Percentiles rank a stretch among this genome's conserved stretches.
Evolutionary conservation across 345 rosid species (phyloP).

Genomic region (Raphanus sativus): DNA sequence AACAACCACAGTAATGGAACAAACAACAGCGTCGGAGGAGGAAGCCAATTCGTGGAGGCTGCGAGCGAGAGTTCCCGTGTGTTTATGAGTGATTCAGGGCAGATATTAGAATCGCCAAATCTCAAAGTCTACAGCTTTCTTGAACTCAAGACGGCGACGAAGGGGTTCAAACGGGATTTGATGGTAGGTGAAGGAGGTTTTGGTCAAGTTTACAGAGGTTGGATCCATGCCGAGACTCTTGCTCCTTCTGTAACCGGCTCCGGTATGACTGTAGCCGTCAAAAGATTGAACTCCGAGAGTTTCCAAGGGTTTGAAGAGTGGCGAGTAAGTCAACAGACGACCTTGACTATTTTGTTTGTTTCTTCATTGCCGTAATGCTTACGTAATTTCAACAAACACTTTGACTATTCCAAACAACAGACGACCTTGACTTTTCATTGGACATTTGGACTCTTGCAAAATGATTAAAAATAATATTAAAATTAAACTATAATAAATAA

Average conservation of each 20-base stretch:
- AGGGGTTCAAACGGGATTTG: conserved; percentile 56
- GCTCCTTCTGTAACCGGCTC: conserved; percentile 55
- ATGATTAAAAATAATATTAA: background rate
- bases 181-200: conserved; percentile 82
- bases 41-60: conserved; percentile 46
- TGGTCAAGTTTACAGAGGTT: conserved; percentile 80
- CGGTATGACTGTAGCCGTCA: conserved; percentile 73
- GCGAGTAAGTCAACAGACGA: conserved; percentile 51
- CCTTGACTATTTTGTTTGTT: conserved; percentile 1
- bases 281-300: conserved; percentile 65
- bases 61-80: conserved; percentile 40
- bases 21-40: conserved; percentile 39
- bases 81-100: conserved; percentile 27
- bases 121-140: conserved; percentile 57
- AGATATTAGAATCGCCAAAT: conserved; percentile 37
- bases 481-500: background rate
- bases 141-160: conserved; percentile 62
- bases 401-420: conserved; percentile 31
- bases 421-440: conserved; percentile 21
- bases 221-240: conserved; percentile 61
- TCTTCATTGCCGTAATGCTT: conserved; percentile 13
- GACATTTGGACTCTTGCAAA: background rate
- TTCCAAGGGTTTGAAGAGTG: conserved; percentile 72
- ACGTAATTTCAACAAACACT: conserved; percentile 1
- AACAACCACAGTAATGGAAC: conserved; percentile 39